phyloP scores from a whole-genome alignment of 306 rosid species.

The Corylus americana region DNA sequence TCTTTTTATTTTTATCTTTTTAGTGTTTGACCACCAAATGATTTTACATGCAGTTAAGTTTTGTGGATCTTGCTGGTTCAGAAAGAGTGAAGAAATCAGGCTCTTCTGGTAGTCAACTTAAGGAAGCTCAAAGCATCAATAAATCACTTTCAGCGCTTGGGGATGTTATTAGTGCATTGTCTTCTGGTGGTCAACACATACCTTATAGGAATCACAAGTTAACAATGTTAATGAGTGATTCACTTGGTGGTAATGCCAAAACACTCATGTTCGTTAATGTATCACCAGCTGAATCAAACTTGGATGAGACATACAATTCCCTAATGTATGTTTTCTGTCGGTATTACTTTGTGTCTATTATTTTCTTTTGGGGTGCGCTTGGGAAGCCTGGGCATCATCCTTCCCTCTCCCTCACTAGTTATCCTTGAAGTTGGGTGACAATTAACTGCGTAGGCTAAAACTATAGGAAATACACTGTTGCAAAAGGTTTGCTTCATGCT shows the following conservation, averaged over 20 bases:
- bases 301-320: conserved; percentile 91
- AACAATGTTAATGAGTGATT: conserved; percentile 98
- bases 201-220: conserved; percentile 93
- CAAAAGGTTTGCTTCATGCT: neutral
- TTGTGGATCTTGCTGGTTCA: conserved; percentile 98
- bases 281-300: conserved; percentile 80
- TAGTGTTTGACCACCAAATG: neutral
- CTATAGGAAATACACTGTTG: neutral
- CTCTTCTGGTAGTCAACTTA: conserved; percentile 79
- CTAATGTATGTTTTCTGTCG: conserved; percentile 58
- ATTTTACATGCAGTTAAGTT: conserved; percentile 66
- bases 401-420: neutral
- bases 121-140: conserved; percentile 98
- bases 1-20: neutral
- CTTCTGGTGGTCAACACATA: conserved; percentile 85
- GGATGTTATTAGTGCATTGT: conserved; percentile 86
- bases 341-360: neutral
- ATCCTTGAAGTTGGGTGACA: neutral
- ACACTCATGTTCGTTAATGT: conserved; percentile 95
- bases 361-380: neutral
- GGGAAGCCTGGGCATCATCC: neutral
- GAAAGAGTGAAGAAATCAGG: conserved; percentile 94
- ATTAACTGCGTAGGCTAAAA: neutral
- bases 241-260: conserved; percentile 95
- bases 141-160: conserved; percentile 96